Evolutionary conservation across 306 rosid genomes (phyloP).

Genomic region (Biancaea sappan): DNA sequence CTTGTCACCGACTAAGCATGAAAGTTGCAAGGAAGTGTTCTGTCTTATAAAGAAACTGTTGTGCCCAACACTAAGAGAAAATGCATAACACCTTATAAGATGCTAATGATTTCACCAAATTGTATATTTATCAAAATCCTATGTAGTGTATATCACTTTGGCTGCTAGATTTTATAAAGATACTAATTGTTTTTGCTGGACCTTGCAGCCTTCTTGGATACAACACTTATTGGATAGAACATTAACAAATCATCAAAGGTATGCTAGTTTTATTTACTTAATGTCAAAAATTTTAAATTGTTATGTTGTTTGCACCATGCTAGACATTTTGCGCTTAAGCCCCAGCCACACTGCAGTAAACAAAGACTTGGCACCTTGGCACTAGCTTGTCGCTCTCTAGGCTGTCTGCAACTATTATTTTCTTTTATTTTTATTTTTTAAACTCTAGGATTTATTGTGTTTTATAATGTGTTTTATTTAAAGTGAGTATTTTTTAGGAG

Average conservation of each 20-base stretch:
- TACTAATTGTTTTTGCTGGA: constrained; percentile 31
- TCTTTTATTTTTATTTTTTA: too few species aligned
- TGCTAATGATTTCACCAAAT: constrained; percentile 17
- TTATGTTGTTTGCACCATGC: too few species aligned
- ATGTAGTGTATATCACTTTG: not conserved
- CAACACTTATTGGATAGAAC: constrained; percentile 55
- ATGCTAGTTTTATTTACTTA: constrained; percentile 33
- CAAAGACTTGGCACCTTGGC: too few species aligned
- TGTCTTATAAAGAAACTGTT: constrained; percentile 79
- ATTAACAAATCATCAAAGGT: constrained; percentile 70
- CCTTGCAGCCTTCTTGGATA: constrained; percentile 58
- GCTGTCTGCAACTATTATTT: too few species aligned
- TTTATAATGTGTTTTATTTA: too few species aligned
- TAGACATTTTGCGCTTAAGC: too few species aligned
- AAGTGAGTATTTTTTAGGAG: too few species aligned
- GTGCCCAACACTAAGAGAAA: constrained; percentile 65
- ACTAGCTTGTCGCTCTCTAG: too few species aligned
- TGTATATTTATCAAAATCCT: constrained; percentile 1
- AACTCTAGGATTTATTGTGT: too few species aligned
- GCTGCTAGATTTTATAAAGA: constrained; percentile 2
- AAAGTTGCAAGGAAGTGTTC: constrained; percentile 72
- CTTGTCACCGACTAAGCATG: constrained; percentile 84
- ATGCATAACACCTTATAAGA: constrained; percentile 62
- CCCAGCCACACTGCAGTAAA: too few species aligned
- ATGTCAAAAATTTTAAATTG: not conserved